Conservation (phyloP, 805 yeast genomes). For the Ogataea kodamae region DNA sequence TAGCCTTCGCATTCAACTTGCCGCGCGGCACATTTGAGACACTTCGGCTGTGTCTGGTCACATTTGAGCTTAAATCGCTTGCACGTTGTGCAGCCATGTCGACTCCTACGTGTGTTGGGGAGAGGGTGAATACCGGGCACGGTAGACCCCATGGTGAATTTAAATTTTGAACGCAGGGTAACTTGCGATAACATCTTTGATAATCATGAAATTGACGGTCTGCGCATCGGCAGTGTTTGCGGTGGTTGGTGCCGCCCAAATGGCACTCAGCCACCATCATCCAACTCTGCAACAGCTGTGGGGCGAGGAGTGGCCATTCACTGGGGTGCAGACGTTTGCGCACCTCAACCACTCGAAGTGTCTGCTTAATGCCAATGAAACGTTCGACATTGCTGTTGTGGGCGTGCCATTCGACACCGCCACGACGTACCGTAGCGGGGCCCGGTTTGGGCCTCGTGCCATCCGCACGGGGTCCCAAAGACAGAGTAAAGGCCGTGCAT, state of each 20-base stretch:
- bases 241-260: neutral
- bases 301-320: constrained; percentile 74
- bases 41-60: constrained; percentile 41
- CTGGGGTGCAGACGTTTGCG: constrained; percentile 69
- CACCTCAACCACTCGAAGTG: constrained; percentile 64
- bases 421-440: constrained; percentile 9
- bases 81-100: constrained; percentile 40
- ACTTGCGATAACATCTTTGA: too few species aligned
- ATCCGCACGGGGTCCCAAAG: constrained; percentile 68
- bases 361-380: constrained; percentile 40
- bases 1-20: constrained; percentile 20
- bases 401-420: constrained; percentile 14
- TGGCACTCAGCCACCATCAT: neutral
- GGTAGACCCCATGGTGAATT: too few species aligned
- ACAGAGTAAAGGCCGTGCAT: constrained; percentile 66
- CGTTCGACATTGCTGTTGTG: constrained; percentile 62
- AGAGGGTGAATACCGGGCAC: too few species aligned
- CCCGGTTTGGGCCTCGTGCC: constrained; percentile 58
- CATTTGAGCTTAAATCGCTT: constrained; percentile 39
- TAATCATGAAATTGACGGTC: too few species aligned
- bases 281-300: constrained; percentile 56
- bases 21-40: constrained; percentile 36
- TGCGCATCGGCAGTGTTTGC: constrained; percentile 1
- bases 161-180: too few species aligned
- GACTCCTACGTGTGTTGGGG: constrained; percentile 8